A percentile compares a stretch with the other conserved stretches of the same genome.
phyloP scores from a whole-genome alignment of 805 yeast genomes.

The Candida khao-thaluensis region DNA sequence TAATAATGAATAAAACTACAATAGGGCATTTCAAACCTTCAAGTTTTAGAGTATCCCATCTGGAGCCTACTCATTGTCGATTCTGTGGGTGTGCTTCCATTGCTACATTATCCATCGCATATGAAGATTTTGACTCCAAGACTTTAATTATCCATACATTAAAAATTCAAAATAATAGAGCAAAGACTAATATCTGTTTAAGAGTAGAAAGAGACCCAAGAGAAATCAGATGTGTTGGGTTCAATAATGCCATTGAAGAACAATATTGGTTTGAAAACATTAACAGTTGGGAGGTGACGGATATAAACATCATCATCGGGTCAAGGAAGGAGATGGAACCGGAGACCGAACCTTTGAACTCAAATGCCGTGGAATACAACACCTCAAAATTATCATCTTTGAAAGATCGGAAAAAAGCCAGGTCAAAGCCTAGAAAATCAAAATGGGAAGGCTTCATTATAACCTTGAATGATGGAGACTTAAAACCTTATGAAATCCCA shows the following conservation, averaged over 20 bases:
- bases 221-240: slow-evolving; percentile 86
- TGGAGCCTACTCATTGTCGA: slow-evolving; percentile 83
- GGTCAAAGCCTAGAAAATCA: background rate
- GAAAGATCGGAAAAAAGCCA: slow-evolving; percentile 17
- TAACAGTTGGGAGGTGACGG: slow-evolving; percentile 80
- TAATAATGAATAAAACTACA: slow-evolving; percentile 56
- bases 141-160: slow-evolving; percentile 71
- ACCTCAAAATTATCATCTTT: slow-evolving; percentile 19
- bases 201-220: slow-evolving; percentile 92
- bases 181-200: slow-evolving; percentile 76
- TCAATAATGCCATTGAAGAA: slow-evolving; percentile 69
- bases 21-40: slow-evolving; percentile 63
- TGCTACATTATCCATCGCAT: slow-evolving; percentile 67
- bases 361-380: slow-evolving; percentile 17
- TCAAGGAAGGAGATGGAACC: slow-evolving; percentile 21
- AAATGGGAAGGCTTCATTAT: slow-evolving; percentile 83
- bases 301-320: slow-evolving; percentile 74
- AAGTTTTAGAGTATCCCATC: slow-evolving; percentile 68
- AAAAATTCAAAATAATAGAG: slow-evolving; percentile 61
- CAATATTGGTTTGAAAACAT: slow-evolving; percentile 64
- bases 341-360: background rate
- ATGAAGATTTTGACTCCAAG: slow-evolving; percentile 57
- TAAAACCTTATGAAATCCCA: slow-evolving; percentile 57
- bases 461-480: slow-evolving; percentile 58
- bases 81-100: slow-evolving; percentile 90